Conservation (phyloP, 75 land plant genomes). For the Picea glauca region DNA sequence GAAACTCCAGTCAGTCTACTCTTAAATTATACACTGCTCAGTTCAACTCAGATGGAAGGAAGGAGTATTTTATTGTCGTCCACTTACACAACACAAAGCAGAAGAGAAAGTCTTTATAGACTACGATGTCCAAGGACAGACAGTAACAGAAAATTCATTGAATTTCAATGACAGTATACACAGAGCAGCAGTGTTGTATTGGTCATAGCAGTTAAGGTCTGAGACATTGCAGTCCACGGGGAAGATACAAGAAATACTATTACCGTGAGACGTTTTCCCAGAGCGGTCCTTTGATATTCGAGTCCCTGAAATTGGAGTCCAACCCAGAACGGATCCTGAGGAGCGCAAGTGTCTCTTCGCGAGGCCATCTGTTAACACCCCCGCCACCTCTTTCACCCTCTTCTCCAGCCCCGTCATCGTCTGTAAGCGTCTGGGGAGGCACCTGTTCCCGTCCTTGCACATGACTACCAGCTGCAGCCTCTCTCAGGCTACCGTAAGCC, state of each 20-base stretch:
- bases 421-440: neutral
- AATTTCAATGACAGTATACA: too few species aligned
- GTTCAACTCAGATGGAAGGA: too few species aligned
- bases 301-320: constrained; percentile 27
- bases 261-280: constrained; percentile 35
- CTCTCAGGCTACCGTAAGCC: neutral
- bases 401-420: constrained; percentile 8
- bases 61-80: too few species aligned
- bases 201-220: too few species aligned
- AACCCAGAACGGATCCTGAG: constrained; percentile 25
- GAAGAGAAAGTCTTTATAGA: too few species aligned
- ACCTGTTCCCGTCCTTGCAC: neutral
- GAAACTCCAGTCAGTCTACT: too few species aligned
- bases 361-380: constrained; percentile 18
- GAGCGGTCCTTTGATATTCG: constrained; percentile 20
- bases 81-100: too few species aligned
- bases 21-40: too few species aligned
- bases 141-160: too few species aligned
- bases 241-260: neutral
- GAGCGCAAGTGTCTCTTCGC: constrained; percentile 20
- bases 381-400: constrained; percentile 5
- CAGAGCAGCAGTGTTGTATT: too few species aligned
- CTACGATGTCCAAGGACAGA: too few species aligned
- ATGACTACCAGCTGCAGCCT: neutral
- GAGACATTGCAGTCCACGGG: neutral